Evolutionary conservation across 306 rosid genomes (phyloP).

Genomic region (Psophocarpus tetragonolobus): DNA sequence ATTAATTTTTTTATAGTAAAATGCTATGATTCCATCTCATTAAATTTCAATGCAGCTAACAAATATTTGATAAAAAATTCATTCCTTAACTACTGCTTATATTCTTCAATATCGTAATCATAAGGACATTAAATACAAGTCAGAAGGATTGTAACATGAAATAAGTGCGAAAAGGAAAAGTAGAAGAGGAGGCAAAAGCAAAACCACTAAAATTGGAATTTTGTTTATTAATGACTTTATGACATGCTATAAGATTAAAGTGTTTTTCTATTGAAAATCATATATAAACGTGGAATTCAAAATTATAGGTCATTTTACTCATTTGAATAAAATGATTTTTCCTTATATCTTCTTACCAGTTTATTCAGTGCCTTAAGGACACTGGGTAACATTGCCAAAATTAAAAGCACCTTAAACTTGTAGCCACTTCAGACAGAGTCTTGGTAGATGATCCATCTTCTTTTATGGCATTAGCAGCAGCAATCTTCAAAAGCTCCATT

Average conservation of each 20-base stretch:
- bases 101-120: too few species aligned
- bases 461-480: constrained; percentile 24
- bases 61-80: too few species aligned
- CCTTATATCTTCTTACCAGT: too few species aligned
- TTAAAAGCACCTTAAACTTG: background rate
- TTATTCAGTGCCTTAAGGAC: too few species aligned
- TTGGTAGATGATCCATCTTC: constrained; percentile 41
- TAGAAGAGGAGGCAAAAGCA: background rate
- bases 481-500: constrained; percentile 24
- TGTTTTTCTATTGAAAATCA: too few species aligned
- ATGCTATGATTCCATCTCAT: background rate
- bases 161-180: background rate
- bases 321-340: too few species aligned
- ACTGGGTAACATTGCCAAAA: too few species aligned
- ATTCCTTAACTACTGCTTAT: background rate
- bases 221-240: background rate
- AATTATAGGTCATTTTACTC: too few species aligned
- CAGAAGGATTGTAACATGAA: background rate
- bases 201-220: background rate
- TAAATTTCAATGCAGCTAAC: background rate
- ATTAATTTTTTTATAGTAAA: too few species aligned
- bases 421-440: constrained; percentile 35
- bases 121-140: background rate
- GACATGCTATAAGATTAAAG: too few species aligned
- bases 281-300: too few species aligned